Evolutionary conservation across 2,329 filamentous ascomycete species (phyloP).

Genomic region (Penicillium sp.): DNA sequence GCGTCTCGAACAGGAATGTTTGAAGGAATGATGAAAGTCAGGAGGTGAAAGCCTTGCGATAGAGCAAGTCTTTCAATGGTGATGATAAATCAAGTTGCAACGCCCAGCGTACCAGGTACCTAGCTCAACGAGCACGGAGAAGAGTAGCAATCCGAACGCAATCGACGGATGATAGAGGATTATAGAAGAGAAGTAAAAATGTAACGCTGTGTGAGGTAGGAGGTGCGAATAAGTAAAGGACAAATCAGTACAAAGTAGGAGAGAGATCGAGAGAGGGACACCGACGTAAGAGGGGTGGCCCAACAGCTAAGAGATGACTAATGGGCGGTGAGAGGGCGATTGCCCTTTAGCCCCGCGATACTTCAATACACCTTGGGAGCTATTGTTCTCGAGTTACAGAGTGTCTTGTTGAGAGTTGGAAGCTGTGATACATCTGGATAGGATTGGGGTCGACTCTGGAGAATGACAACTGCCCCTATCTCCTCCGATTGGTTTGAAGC

Average conservation of each 20-base stretch:
- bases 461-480: not conserved
- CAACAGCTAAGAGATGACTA: conserved; percentile 21
- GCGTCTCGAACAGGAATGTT: conserved; percentile 45
- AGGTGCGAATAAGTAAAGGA: conserved; percentile 18
- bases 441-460: not conserved
- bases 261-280: conserved; percentile 15
- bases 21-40: conserved; percentile 45
- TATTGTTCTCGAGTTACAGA: not conserved
- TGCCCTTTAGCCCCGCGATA: conserved; percentile 7
- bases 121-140: conserved; percentile 16
- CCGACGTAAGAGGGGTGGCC: conserved; percentile 29
- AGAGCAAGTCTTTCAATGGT: conserved; percentile 44
- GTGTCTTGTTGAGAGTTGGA: not conserved
- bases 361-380: not conserved
- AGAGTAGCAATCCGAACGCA: conserved; percentile 14
- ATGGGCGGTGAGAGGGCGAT: conserved; percentile 10
- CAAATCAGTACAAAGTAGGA: conserved; percentile 9
- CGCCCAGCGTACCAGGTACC: conserved; percentile 31
- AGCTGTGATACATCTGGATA: not conserved
- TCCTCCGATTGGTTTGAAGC: not conserved
- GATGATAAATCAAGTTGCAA: conserved; percentile 28
- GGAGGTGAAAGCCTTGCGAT: conserved; percentile 42
- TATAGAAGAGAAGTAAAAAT: conserved; percentile 11
- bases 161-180: conserved; percentile 3
- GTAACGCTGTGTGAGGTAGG: conserved; percentile 5